Conservation (phyloP, 257 asterid genomes). For the Gentiana macrophylla region DNA sequence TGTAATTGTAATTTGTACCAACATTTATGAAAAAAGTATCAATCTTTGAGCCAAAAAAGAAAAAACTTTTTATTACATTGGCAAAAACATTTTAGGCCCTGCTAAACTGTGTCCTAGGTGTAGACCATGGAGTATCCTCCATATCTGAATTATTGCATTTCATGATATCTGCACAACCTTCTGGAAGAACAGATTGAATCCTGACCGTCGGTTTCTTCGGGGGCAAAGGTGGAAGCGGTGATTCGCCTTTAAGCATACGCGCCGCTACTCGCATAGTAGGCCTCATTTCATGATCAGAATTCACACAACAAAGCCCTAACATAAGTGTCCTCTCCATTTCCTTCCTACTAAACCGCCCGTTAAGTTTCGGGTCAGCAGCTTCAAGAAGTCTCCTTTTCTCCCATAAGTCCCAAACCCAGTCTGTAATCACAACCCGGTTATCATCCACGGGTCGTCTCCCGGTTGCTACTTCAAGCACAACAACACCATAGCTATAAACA, state of each 20-base stretch:
- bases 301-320: slow-evolving; percentile 55
- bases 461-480: slow-evolving; percentile 57
- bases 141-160: slow-evolving; percentile 6
- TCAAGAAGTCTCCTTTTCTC: slow-evolving; percentile 36
- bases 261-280: slow-evolving; percentile 57
- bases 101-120: slow-evolving; percentile 75
- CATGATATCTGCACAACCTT: slow-evolving; percentile 40
- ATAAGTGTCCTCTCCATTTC: slow-evolving; percentile 52
- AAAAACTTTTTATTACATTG: no score
- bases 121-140: slow-evolving; percentile 48
- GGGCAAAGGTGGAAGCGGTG: slow-evolving; percentile 42
- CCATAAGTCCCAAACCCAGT: slow-evolving; percentile 75
- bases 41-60: no score
- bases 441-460: slow-evolving; percentile 68
- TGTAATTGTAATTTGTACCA: no score
- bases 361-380: slow-evolving; percentile 52
- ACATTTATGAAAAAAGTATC: no score
- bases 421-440: slow-evolving; percentile 29
- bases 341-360: slow-evolving; percentile 23
- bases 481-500: slow-evolving; percentile 78
- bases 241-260: slow-evolving; percentile 56
- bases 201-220: slow-evolving; percentile 42
- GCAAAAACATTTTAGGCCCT: slow-evolving; percentile 12
- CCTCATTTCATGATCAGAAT: slow-evolving; percentile 50
- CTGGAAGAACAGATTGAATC: slow-evolving; percentile 52